Evolutionary conservation across 2,329 filamentous ascomycete genomes (phyloP).

Genomic region (Akanthomyces muscarius): DNA sequence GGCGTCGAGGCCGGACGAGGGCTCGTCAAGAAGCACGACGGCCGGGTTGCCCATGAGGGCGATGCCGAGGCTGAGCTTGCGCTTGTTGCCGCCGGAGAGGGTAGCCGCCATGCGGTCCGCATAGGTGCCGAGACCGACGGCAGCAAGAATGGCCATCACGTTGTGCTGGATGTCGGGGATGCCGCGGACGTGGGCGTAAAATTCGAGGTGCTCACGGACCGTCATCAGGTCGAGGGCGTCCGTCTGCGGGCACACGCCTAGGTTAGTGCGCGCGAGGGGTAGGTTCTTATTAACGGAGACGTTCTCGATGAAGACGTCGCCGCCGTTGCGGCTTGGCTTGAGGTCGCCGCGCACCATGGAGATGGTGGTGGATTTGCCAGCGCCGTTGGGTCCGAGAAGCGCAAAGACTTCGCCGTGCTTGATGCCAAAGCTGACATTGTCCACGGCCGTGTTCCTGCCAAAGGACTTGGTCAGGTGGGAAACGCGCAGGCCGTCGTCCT

Average conservation of each 20-base stretch:
- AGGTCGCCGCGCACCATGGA: constrained; percentile 86
- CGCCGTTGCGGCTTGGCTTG: constrained; percentile 63
- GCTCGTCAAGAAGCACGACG: constrained; percentile 85
- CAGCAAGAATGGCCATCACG: constrained; percentile 70
- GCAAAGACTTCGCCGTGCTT: constrained; percentile 80
- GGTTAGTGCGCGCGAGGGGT: constrained; percentile 65
- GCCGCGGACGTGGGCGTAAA: constrained; percentile 83
- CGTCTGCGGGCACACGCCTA: constrained; percentile 90
- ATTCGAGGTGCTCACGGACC: constrained; percentile 76
- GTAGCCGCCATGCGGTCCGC: constrained; percentile 70
- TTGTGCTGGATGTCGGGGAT: constrained; percentile 73
- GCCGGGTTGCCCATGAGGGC: constrained; percentile 89
- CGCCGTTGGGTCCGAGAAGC: constrained; percentile 84
- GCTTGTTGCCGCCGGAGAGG: constrained; percentile 85
- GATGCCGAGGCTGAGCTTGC: constrained; percentile 86
- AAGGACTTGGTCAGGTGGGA: constrained; percentile 78
- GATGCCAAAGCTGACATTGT: constrained; percentile 82
- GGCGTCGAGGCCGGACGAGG: constrained; percentile 82
- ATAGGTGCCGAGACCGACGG: constrained; percentile 73
- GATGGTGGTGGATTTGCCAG: constrained; percentile 87
- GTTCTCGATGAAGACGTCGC: constrained; percentile 77
- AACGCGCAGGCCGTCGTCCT: constrained; percentile 68
- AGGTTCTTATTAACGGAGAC: constrained; percentile 70
- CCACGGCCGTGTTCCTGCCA: constrained; percentile 71
- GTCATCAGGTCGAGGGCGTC: constrained; percentile 91